phyloP scores from a whole-genome alignment of 495 filamentous ascomycete genomes.

The Neurospora tetraspora region DNA sequence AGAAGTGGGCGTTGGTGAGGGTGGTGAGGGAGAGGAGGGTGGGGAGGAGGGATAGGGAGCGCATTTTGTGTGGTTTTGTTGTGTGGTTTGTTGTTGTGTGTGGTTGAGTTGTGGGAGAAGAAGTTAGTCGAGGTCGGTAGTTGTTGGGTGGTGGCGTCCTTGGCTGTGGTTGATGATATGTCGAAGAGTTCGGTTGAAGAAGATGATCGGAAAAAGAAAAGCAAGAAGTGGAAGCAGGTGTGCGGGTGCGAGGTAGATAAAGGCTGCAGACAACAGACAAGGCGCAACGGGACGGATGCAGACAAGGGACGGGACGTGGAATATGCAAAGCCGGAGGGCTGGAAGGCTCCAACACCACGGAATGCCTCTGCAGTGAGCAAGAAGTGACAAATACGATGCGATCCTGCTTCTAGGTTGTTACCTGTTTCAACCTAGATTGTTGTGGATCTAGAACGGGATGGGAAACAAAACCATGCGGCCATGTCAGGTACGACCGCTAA shows the following conservation, averaged over 20 bases:
- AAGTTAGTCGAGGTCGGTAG: too few species aligned
- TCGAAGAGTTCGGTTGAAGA: background rate
- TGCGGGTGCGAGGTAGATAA: background rate
- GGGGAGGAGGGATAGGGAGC: constrained; percentile 9
- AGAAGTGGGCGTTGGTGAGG: constrained; percentile 36
- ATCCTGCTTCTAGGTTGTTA: background rate
- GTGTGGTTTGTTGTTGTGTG: background rate
- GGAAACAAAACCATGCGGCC: background rate
- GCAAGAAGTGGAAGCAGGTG: background rate
- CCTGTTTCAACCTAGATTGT: background rate
- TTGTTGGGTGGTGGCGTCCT: background rate
- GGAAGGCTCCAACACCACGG: background rate
- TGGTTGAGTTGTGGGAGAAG: too few species aligned
- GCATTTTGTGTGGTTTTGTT: constrained; percentile 3
- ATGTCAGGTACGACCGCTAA: background rate
- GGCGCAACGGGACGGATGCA: background rate
- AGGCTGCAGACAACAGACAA: background rate
- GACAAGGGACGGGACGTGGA: background rate
- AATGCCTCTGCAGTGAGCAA: background rate
- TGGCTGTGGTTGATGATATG: background rate
- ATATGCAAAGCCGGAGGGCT: background rate
- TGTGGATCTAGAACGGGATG: background rate
- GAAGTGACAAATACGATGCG: background rate
- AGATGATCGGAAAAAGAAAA: background rate
- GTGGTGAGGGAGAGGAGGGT: constrained; percentile 10